Base-by-base conservation (phyloP, 164 flowering plant genomes). In the Nelumbo lutea region DNA sequence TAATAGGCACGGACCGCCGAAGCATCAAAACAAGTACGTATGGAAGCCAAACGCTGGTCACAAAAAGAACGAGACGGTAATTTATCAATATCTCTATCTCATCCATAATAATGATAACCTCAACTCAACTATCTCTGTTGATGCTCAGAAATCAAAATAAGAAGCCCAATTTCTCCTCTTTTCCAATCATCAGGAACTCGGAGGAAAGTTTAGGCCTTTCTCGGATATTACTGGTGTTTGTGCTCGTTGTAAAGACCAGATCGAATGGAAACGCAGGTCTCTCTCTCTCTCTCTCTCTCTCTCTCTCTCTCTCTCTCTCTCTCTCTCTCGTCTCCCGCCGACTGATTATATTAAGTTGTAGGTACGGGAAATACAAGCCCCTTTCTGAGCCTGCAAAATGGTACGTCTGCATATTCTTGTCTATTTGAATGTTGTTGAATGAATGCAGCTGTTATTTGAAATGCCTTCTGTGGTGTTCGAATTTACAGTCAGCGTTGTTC, bases 301-400 rank as follows among this genome's bases (percentile, higher is more conserved):
- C 6, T 14, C 13, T 53, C 4, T 53, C 11, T 11, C 14, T 53
- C 15, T 11, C 1, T 9, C 3, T 14, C 14, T 4, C 13, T 1
- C 57, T 11, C 57, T 13, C 14, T 53, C 15, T 11, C 14, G 27
- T 27, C 27, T 27, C 27, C 27, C 27, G 27, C 27, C 14, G 57
- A 53, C 14, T 11, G 14, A 10, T 53, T 2, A 50, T 9, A 11
- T 11, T 53, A 27, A 53, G 7, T 6, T 47, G 7, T 48, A 69
- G 76, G 51, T 96, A 96, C 66, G 99, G 99, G n/a, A 93, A 93
- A 61, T 96, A 96, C 81, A 96, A 96, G 73, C 79, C 90, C 46
- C 87, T 96, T 4, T 11, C 70, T 2, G 95, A 96, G 77, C 96
- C 99, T 47, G 82, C 95, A 6, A 95, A 90, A 73, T 93, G 98